Evolutionary conservation across 495 filamentous ascomycete species (phyloP).

Genomic region (Aspergillus incahuasiensis): DNA sequence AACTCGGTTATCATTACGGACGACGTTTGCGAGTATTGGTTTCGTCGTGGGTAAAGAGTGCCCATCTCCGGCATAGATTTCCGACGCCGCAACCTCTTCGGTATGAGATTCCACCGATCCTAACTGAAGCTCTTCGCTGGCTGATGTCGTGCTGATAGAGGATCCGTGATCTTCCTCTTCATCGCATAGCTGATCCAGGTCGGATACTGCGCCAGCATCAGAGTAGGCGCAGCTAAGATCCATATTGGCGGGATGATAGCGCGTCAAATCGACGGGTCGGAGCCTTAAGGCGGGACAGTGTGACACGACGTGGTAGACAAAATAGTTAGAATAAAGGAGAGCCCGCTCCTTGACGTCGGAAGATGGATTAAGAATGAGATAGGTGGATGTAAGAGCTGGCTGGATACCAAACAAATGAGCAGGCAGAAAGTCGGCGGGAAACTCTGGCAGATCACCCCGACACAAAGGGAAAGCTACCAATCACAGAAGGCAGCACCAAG

Average conservation of each 20-base stretch:
- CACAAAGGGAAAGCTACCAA: conserved; percentile 13
- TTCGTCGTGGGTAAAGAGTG: background rate
- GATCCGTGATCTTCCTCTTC: conserved; percentile 33
- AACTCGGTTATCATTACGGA: background rate
- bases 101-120: conserved; percentile 31
- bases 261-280: background rate
- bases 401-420: conserved; percentile 13
- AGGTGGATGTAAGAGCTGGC: conserved; percentile 1
- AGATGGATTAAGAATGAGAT: conserved; percentile 2
- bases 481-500: conserved; percentile 8
- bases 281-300: background rate
- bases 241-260: conserved; percentile 14
- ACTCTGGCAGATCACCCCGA: conserved; percentile 12
- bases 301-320: background rate
- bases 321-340: background rate
- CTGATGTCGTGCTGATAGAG: conserved; percentile 30
- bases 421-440: conserved; percentile 3
- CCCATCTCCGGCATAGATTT: conserved; percentile 3
- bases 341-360: conserved; percentile 7
- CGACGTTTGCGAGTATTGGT: conserved; percentile 8
- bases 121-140: conserved; percentile 14
- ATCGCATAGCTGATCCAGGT: conserved; percentile 28
- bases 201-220: conserved; percentile 20
- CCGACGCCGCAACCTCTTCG: conserved; percentile 9
- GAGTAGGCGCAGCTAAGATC: conserved; percentile 15